These are phyloP conservation scores for Torulaspora microellipsoides DNA, from an alignment of 805 yeast genomes.

Conservation along the genomic window DNA sequence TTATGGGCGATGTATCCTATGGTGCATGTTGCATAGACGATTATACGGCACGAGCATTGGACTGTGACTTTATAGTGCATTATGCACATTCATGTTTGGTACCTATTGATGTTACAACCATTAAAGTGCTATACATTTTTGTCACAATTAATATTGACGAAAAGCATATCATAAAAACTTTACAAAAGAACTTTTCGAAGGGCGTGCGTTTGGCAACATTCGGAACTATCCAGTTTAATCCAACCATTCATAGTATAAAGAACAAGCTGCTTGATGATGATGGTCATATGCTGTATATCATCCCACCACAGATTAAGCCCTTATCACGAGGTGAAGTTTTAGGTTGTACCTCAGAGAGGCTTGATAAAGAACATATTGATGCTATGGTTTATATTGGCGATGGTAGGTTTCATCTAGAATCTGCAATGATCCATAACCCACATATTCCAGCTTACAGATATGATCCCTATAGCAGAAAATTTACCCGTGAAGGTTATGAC, in stretches of 20 bases:
- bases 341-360: slow-evolving; percentile 89
- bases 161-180: slow-evolving; percentile 70
- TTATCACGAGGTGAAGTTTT: slow-evolving; percentile 92
- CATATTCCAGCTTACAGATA: slow-evolving; percentile 86
- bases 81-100: slow-evolving; percentile 97
- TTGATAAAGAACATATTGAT: slow-evolving; percentile 57
- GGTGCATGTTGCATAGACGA: slow-evolving; percentile 99
- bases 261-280: slow-evolving; percentile 51
- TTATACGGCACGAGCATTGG: slow-evolving; percentile 85
- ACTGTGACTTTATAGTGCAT: slow-evolving; percentile 91
- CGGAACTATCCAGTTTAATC: slow-evolving; percentile 96
- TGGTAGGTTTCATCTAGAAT: slow-evolving; percentile 91
- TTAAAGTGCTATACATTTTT: slow-evolving; percentile 90
- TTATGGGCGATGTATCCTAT: slow-evolving; percentile 98
- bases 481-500: slow-evolving; percentile 84
- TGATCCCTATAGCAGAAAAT: slow-evolving; percentile 90
- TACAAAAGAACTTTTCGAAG: slow-evolving; percentile 59
- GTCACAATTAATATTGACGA: slow-evolving; percentile 91
- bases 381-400: slow-evolving; percentile 94
- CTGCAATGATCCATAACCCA: slow-evolving; percentile 97
- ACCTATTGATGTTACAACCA: slow-evolving; percentile 86
- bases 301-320: slow-evolving; percentile 90
- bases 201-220: slow-evolving; percentile 76
- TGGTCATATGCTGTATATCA: slow-evolving; percentile 48
- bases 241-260: slow-evolving; percentile 77